These are phyloP conservation scores for Xylaria sp. DNA, from an alignment of 2,329 filamentous ascomycete species.

Conservation along the genomic window DNA sequence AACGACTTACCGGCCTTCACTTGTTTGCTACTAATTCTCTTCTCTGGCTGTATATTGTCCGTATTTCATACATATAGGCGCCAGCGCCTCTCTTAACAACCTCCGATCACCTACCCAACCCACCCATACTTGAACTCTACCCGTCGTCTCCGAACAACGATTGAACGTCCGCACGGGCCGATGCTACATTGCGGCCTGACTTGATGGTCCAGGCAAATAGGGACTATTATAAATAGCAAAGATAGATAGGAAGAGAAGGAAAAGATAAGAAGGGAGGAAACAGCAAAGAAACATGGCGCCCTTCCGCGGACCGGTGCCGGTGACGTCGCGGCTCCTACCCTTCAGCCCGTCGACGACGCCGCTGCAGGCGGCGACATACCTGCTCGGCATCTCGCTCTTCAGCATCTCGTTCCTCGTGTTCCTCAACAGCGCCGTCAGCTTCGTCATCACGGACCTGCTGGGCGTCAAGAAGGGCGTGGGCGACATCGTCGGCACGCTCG, in stretches of 20 bases:
- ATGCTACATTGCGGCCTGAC: not conserved
- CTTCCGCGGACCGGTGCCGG: constrained; percentile 9
- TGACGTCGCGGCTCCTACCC: constrained; percentile 57
- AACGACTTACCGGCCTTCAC: not conserved
- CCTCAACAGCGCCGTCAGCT: constrained; percentile 84
- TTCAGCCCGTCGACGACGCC: constrained; percentile 69
- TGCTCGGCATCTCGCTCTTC: constrained; percentile 84
- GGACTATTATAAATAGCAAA: not conserved
- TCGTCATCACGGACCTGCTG: constrained; percentile 85
- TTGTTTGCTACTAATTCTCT: not conserved
- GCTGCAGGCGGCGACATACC: constrained; percentile 75
- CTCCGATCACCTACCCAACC: not conserved
- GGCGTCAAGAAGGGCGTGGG: constrained; percentile 78
- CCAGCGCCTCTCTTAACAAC: not conserved
- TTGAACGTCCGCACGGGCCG: not conserved
- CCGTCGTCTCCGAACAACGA: constrained; percentile 17
- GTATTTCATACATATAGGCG: not conserved
- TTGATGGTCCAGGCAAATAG: not conserved
- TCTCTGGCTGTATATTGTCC: not conserved
- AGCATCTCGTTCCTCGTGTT: constrained; percentile 91
- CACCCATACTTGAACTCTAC: not conserved
- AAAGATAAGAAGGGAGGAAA: not conserved
- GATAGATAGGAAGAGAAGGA: no score
- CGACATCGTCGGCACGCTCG: constrained; percentile 83
- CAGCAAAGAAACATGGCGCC: constrained; percentile 25